Conservation (phyloP, 2,329 filamentous ascomycete species). For the Xylariaceae sp. region DNA sequence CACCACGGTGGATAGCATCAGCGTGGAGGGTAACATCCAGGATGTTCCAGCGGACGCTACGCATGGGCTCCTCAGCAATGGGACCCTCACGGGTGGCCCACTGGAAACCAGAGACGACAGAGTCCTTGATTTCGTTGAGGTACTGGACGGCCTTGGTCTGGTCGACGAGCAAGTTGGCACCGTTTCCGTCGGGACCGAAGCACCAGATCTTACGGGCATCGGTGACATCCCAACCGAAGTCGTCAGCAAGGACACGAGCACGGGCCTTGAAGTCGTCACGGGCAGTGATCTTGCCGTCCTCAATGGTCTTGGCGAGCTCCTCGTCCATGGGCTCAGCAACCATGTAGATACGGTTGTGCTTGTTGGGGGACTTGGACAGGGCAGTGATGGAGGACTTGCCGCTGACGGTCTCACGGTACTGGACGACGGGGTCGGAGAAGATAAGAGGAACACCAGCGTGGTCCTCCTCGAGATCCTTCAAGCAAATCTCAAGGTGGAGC, state of each 20-base stretch:
- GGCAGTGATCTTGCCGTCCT: constrained; percentile 83
- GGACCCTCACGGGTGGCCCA: constrained; percentile 98
- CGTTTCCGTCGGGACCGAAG: constrained; percentile 96
- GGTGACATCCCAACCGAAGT: constrained; percentile 98
- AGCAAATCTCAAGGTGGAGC: constrained; percentile 98
- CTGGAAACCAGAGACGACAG: constrained; percentile 98
- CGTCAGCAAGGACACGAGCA: constrained; percentile 92
- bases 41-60: constrained; percentile 95
- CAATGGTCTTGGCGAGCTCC: constrained; percentile 86
- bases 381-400: constrained; percentile 87
- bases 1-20: constrained; percentile 99
- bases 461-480: constrained; percentile 99
- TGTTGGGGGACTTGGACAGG: constrained; percentile 99
- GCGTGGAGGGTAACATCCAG: constrained; percentile 99
- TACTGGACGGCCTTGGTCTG: constrained; percentile 99
- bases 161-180: constrained; percentile 97
- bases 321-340: constrained; percentile 84
- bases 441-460: constrained; percentile 97
- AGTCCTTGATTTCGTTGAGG: constrained; percentile 99
- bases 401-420: constrained; percentile 94
- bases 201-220: constrained; percentile 99
- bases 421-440: constrained; percentile 96
- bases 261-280: constrained; percentile 99
- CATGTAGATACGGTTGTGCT: constrained; percentile 99
- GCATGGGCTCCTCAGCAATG: constrained; percentile 97